A percentile compares a stretch with the other conserved stretches of the same genome.
Evolutionary conservation across 192 early-diverging fungal genomes (phyloP).

Genomic region (Glomus cerebriforme): DNA sequence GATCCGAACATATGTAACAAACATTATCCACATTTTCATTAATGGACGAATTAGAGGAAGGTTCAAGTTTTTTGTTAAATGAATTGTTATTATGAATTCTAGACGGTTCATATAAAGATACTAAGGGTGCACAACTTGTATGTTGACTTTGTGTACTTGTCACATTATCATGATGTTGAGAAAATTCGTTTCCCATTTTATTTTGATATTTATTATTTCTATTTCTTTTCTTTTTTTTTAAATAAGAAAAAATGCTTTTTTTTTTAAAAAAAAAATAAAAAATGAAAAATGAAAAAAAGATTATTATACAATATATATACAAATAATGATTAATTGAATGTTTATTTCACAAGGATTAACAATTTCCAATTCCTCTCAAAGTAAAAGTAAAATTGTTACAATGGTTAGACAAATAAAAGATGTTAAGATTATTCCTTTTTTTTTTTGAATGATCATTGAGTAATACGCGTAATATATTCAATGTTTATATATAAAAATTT

Average conservation of each 20-base stretch:
- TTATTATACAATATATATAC: neutral
- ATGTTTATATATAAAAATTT: neutral
- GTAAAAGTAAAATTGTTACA: neutral
- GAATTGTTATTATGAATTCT: neutral
- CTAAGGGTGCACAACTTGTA: neutral
- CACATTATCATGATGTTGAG: neutral
- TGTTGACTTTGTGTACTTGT: neutral
- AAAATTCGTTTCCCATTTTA: neutral
- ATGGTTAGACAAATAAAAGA: neutral
- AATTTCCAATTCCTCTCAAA: too few species aligned
- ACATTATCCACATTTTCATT: neutral
- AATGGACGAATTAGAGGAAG: too few species aligned
- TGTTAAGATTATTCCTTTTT: neutral
- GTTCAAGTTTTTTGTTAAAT: neutral
- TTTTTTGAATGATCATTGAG: neutral
- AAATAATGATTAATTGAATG: neutral
- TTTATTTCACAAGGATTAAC: neutral
- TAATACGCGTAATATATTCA: neutral
- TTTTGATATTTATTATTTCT: too few species aligned
- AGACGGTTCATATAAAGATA: neutral
- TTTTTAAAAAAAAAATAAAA: neutral
- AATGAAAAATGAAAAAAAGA: neutral
- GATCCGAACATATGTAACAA: slow-evolving; percentile 5
- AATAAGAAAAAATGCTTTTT: neutral
- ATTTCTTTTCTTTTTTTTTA: neutral